phyloP scores from a whole-genome alignment of 306 rosid species.

The Medicago arabica region DNA sequence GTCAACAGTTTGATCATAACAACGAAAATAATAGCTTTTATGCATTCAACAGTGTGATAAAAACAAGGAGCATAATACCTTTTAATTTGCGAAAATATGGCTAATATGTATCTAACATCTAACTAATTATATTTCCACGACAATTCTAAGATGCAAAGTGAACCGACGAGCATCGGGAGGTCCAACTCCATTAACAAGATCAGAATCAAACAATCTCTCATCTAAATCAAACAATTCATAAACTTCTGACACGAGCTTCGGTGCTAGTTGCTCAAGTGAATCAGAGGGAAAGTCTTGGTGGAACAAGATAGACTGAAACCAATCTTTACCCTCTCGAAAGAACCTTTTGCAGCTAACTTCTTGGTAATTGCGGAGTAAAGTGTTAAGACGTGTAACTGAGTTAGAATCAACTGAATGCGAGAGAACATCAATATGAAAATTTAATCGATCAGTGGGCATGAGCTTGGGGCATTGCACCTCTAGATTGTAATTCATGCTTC shows the following conservation, averaged over 20 bases:
- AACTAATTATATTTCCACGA: neutral
- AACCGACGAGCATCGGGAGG: neutral
- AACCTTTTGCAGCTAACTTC: neutral
- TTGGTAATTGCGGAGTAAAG: neutral
- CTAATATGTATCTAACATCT: too few relatives aligned
- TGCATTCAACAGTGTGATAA: too few relatives aligned
- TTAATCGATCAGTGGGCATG: neutral
- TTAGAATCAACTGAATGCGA: conserved; percentile 5
- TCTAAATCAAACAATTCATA: neutral
- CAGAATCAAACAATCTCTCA: neutral
- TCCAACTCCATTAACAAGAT: neutral
- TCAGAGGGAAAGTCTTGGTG: neutral
- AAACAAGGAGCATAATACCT: too few relatives aligned
- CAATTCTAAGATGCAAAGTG: neutral
- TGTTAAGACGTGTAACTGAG: neutral
- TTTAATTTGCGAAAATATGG: too few relatives aligned
- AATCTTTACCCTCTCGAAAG: neutral
- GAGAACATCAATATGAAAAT: neutral
- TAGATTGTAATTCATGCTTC: too few relatives aligned
- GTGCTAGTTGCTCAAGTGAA: neutral
- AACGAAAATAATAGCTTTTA: too few relatives aligned
- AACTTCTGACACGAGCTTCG: neutral
- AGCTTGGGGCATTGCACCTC: too few relatives aligned
- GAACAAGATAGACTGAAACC: neutral
- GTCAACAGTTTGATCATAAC: too few relatives aligned